A percentile compares a stretch with the other conserved stretches of the same genome.
phyloP scores from a whole-genome alignment of 805 yeast species.

The Metschnikowia borealis region DNA sequence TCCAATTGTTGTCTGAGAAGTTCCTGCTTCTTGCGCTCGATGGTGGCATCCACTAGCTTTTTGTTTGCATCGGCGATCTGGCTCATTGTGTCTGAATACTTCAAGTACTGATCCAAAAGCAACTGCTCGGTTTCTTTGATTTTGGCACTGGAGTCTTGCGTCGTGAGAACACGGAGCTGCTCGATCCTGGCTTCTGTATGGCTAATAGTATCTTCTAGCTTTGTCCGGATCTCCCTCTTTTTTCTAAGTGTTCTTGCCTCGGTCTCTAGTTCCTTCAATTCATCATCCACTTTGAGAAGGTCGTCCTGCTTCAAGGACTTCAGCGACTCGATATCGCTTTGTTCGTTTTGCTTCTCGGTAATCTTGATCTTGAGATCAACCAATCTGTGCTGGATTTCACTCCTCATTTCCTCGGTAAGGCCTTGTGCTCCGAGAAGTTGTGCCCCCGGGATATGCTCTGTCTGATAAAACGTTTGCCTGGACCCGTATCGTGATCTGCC shows the following conservation, averaged over 20 bases:
- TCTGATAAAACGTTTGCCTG: constrained; percentile 44
- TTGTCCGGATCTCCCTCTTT: constrained; percentile 25
- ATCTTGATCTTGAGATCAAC: constrained; percentile 14
- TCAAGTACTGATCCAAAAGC: constrained; percentile 20
- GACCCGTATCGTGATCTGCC: constrained; percentile 62
- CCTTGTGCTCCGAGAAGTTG: constrained; percentile 32
- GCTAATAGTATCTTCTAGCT: constrained; percentile 26
- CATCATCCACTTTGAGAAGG: constrained; percentile 7
- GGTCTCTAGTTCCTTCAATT: constrained; percentile 12
- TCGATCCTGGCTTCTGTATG: constrained; percentile 12
- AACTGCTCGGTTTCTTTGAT: constrained; percentile 29
- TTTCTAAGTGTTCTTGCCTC: constrained; percentile 22
- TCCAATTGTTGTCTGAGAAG: constrained; percentile 12
- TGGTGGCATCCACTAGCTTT: constrained; percentile 4
- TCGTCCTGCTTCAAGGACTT: constrained; percentile 4
- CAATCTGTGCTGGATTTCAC: constrained; percentile 18
- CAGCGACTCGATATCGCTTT: constrained; percentile 5
- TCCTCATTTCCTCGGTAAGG: constrained; percentile 22
- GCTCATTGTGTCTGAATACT: constrained; percentile 17
- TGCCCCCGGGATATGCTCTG: constrained; percentile 31
- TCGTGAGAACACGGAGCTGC: constrained; percentile 16
- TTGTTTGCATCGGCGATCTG: constrained; percentile 19
- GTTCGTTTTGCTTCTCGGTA: constrained; percentile 12
- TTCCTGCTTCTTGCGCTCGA: constrained; percentile 12
- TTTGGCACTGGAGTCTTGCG: constrained; percentile 41